Evolutionary conservation across 139 green algal species (phyloP).

Genomic region (Chlamydomonas sphaeroides): DNA sequence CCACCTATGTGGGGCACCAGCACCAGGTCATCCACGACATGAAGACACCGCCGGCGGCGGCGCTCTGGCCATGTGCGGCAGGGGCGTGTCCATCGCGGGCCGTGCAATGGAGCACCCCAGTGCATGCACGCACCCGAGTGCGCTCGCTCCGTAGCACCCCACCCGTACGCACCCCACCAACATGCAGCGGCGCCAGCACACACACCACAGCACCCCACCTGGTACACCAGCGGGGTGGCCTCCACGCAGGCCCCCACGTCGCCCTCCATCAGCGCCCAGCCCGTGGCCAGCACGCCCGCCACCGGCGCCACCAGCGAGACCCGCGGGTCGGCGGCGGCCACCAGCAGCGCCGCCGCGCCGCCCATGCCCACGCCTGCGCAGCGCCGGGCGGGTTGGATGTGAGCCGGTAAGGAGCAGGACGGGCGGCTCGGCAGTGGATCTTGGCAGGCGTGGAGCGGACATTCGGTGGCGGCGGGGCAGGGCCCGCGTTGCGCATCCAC

Average conservation of each 20-base stretch:
- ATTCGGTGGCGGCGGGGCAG: no score
- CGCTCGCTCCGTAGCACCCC: neutral
- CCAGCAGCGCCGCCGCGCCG: constrained; percentile 79
- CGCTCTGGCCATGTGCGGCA: no score
- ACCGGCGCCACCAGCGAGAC: constrained; percentile 68
- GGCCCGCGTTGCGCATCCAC: neutral
- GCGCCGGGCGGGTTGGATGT: neutral
- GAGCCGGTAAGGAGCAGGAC: neutral
- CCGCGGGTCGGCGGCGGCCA: constrained; percentile 61
- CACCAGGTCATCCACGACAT: no score
- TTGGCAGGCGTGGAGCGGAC: neutral
- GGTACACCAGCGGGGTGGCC: constrained; percentile 63
- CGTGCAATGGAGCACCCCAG: no score
- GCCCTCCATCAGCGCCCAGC: constrained; percentile 66
- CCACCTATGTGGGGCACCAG: no score
- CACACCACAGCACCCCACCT: constrained; percentile 23
- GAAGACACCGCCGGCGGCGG: no score
- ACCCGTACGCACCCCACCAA: no score
- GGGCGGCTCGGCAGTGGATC: neutral
- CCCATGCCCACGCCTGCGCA: constrained; percentile 66
- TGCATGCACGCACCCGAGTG: neutral
- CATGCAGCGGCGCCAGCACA: neutral
- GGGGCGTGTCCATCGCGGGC: no score
- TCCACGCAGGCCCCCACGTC: constrained; percentile 62
- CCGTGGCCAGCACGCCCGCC: constrained; percentile 75